Base-by-base conservation (phyloP, 192 early-diverging fungal genomes). In the Gonapodya prolifera region DNA sequence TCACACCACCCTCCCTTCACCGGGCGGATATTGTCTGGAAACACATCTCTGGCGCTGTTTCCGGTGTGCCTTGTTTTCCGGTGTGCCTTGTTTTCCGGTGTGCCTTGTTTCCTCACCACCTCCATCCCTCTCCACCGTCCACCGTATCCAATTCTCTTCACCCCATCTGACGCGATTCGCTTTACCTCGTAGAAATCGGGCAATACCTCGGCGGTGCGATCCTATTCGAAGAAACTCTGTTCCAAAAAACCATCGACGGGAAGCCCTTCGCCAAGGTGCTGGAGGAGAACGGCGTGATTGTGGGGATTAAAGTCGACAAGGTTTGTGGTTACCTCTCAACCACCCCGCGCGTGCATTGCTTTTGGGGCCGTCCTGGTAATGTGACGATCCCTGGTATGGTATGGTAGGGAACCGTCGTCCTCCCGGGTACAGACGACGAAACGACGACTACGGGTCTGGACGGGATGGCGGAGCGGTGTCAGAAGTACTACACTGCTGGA, bases 291-390 rank as follows among this genome's bases (percentile, higher is more conserved):
- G 84, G 84, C 70, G 82, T 85, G 69, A 30, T 82, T 30, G 79
- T 80, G 23, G 84, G 84, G 35, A 83, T 85, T 81, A 85, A 85
- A 78, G 82, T 84, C 70, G 83, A 84, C 80, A 80, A 81, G n/a
- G 8, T 23, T 23, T 1, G 16, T 35, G 2, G 23, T 33, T 69
- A 1, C 2, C 70, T 71, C 70, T 28, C 23, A 32, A 2, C 1
- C 33, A 23, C 70, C n/a, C 29, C 70, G n/a, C 70, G n/a, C n/a
- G n/a, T n/a, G n/a, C n/a, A n/a, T 71, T 1, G 2, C 70, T 32
- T 71, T 1, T n/a, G 70, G 2, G 29, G 2, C 70, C 2, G 2
- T 32, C 1, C n/a, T 31, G 29, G 1, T n/a, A 23, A 8, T n/a
- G n/a, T 71, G 29, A 31, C 32, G 34, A 76, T 33, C 33, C 33